These are phyloP conservation scores for Dactylellina leptospora DNA, from an alignment of 2,329 filamentous ascomycete genomes.

Conservation along the genomic window DNA sequence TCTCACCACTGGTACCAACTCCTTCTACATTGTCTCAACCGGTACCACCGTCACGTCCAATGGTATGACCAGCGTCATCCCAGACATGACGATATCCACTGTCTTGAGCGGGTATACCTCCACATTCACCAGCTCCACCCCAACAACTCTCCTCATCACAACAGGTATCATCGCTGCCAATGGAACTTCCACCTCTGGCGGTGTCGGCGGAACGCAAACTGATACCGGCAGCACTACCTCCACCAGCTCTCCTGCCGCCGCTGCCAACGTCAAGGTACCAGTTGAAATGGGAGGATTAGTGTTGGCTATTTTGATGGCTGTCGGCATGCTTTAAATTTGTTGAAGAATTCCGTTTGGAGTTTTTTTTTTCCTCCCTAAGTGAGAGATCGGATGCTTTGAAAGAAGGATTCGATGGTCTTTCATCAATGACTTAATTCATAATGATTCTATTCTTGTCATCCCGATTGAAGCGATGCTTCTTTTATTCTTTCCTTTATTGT, in stretches of 20 bases:
- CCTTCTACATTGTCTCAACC: constrained; percentile 34
- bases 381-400: background rate
- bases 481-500: background rate
- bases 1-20: constrained; percentile 43
- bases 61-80: constrained; percentile 29
- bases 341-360: background rate
- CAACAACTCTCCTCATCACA: constrained; percentile 1
- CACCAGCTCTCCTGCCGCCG: constrained; percentile 30
- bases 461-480: constrained; percentile 4
- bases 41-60: constrained; percentile 40
- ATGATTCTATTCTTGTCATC: background rate
- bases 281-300: constrained; percentile 42
- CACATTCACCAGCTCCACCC: constrained; percentile 18
- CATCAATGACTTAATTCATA: background rate
- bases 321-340: constrained; percentile 31
- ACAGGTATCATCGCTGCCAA: constrained; percentile 6
- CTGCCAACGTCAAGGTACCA: constrained; percentile 44
- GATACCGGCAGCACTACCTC: constrained; percentile 13
- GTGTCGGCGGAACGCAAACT: background rate
- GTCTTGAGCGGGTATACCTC: constrained; percentile 25
- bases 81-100: constrained; percentile 33
- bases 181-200: background rate
- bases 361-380: background rate
- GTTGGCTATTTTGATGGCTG: constrained; percentile 27
- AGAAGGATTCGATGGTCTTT: background rate